Conservation (phyloP, 2,329 filamentous ascomycete genomes). For the Fusarium sp. region DNA sequence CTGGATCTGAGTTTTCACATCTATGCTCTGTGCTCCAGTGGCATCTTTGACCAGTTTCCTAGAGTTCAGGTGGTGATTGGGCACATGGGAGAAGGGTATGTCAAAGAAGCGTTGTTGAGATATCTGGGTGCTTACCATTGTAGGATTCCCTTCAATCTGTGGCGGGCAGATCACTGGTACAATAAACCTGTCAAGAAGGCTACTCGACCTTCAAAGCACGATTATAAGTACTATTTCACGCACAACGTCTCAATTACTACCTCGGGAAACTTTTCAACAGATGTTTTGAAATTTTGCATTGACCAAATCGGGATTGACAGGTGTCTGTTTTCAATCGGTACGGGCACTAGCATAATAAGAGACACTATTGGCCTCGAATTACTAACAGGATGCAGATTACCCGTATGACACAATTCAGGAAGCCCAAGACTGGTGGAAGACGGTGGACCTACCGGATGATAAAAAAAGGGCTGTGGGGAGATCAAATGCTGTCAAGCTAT, state of each 20-base stretch:
- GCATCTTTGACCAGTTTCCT: conserved; percentile 24
- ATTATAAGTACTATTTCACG: conserved; percentile 16
- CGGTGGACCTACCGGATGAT: background rate
- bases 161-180: conserved; percentile 25
- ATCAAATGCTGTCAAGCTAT: conserved; percentile 17
- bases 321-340: conserved; percentile 29
- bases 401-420: conserved; percentile 19
- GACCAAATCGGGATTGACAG: conserved; percentile 7
- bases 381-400: background rate
- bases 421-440: conserved; percentile 28
- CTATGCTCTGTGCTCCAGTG: conserved; percentile 29
- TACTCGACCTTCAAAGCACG: conserved; percentile 11
- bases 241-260: conserved; percentile 28
- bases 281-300: conserved; percentile 6
- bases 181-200: conserved; percentile 16
- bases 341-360: background rate
- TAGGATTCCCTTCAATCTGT: conserved; percentile 25
- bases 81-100: conserved; percentile 32
- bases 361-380: background rate
- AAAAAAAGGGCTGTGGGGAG: conserved; percentile 4
- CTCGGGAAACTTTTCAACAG: conserved; percentile 24
- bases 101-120: background rate
- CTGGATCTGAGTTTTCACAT: conserved; percentile 24
- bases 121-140: background rate
- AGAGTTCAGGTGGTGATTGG: conserved; percentile 16